These are phyloP conservation scores for Starmera stellimalicola DNA, from an alignment of 1,139 yeast genomes.

Conservation along the genomic window DNA sequence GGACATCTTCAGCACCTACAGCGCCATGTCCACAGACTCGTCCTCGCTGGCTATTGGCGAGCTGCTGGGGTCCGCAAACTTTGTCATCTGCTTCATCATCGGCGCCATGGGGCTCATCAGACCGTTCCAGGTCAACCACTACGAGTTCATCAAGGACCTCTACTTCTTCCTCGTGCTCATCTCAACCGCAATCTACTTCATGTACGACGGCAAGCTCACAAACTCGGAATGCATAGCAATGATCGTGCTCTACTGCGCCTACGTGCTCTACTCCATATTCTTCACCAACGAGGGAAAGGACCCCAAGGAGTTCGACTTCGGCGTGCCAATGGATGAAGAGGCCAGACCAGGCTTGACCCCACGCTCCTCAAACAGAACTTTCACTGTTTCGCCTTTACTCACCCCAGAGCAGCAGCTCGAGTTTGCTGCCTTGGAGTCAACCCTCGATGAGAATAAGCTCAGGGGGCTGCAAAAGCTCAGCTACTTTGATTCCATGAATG, in stretches of 20 bases:
- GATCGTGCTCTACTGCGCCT: slow-evolving; percentile 30
- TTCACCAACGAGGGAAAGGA: slow-evolving; percentile 7
- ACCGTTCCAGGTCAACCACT: slow-evolving; percentile 49
- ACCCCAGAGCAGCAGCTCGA: slow-evolving; percentile 1
- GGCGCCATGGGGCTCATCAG: slow-evolving; percentile 64
- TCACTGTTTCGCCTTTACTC: neutral
- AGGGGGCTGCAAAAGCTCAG: slow-evolving; percentile 11
- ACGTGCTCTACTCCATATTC: slow-evolving; percentile 25
- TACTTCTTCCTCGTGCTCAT: slow-evolving; percentile 25
- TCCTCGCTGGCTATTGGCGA: slow-evolving; percentile 82
- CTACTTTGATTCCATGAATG: slow-evolving; percentile 9
- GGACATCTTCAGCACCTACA: slow-evolving; percentile 76
- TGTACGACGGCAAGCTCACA: slow-evolving; percentile 43
- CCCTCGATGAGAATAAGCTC: slow-evolving; percentile 9
- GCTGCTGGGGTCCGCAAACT: slow-evolving; percentile 74
- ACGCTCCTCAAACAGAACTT: neutral
- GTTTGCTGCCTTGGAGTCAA: neutral
- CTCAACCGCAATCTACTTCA: slow-evolving; percentile 30
- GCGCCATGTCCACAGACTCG: slow-evolving; percentile 62
- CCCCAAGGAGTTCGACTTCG: neutral
- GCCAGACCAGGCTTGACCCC: neutral
- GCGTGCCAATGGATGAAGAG: slow-evolving; percentile 4
- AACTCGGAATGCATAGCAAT: slow-evolving; percentile 35
- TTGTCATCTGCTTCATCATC: slow-evolving; percentile 65
- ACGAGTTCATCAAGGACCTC: slow-evolving; percentile 35